Percentiles rank a stretch among this genome's conserved stretches.
These are phyloP conservation scores for Podila epicladia DNA, from an alignment of 192 early-diverging fungal genomes.

Conservation along the genomic window DNA sequence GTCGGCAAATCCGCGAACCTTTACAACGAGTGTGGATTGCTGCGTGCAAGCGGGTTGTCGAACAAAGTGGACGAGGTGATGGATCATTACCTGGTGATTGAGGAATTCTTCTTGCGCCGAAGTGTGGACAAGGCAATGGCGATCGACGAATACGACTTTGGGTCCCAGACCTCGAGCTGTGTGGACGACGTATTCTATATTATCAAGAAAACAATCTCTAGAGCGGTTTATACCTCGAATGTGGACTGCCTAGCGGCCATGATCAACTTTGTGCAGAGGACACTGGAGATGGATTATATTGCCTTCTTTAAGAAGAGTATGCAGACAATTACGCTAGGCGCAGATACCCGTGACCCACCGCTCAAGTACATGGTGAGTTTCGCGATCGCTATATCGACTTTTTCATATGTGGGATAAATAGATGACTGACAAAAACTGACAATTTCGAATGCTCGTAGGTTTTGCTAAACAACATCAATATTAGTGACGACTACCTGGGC, in stretches of 20 bases:
- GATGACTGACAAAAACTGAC: too few species aligned
- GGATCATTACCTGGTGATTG: constrained; percentile 74
- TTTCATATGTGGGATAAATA: too few species aligned
- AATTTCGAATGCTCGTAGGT: constrained; percentile 46
- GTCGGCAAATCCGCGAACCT: constrained; percentile 52
- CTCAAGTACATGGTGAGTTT: constrained; percentile 70
- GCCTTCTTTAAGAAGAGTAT: constrained; percentile 69
- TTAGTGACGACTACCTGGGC: constrained; percentile 82
- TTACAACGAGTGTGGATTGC: constrained; percentile 65
- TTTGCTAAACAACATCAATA: constrained; percentile 89
- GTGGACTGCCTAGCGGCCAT: constrained; percentile 75
- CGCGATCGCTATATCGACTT: too few species aligned
- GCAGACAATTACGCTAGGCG: constrained; percentile 58
- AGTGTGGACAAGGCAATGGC: constrained; percentile 83
- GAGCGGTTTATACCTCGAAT: constrained; percentile 79
- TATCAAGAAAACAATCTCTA: constrained; percentile 75
- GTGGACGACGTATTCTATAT: constrained; percentile 98
- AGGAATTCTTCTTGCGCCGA: constrained; percentile 78
- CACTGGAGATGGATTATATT: constrained; percentile 78
- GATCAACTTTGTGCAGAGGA: constrained; percentile 69
- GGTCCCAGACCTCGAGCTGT: constrained; percentile 63
- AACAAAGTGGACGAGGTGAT: constrained; percentile 71
- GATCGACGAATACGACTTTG: constrained; percentile 68
- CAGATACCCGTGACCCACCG: constrained; percentile 66
- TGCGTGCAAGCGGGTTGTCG: constrained; percentile 65